These are phyloP conservation scores for Tolypocladium amazonense DNA, from an alignment of 2,329 filamentous ascomycete genomes.

Conservation along the genomic window DNA sequence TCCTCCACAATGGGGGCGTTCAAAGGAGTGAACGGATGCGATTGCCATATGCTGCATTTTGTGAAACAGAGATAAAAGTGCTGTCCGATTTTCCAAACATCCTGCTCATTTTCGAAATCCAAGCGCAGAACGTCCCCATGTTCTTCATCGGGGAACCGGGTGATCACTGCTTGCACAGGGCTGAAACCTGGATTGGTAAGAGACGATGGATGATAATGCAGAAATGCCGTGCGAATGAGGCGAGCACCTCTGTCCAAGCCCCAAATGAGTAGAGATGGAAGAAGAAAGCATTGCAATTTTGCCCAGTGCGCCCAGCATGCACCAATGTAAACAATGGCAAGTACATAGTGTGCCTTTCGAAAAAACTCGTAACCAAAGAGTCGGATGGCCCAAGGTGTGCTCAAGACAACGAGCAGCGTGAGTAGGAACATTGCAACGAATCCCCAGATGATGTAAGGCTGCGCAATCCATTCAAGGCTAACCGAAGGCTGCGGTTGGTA, in stretches of 20 bases:
- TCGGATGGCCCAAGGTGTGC: slow-evolving; percentile 45
- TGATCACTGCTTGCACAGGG: slow-evolving; percentile 33
- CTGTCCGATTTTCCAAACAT: slow-evolving; percentile 54
- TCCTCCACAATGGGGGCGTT: slow-evolving; percentile 35
- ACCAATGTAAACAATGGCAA: slow-evolving; percentile 65
- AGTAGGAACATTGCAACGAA: slow-evolving; percentile 57
- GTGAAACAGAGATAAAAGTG: slow-evolving; percentile 64
- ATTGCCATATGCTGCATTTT: slow-evolving; percentile 58
- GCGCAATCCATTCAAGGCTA: slow-evolving; percentile 44
- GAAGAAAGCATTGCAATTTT: slow-evolving; percentile 56
- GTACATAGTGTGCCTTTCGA: slow-evolving; percentile 61
- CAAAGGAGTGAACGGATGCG: slow-evolving; percentile 59
- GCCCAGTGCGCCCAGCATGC: slow-evolving; percentile 69
- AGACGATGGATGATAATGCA: slow-evolving; percentile 47
- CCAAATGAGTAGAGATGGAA: slow-evolving; percentile 55
- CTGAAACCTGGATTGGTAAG: slow-evolving; percentile 39
- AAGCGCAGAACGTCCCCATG: slow-evolving; percentile 54
- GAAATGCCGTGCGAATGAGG: slow-evolving; percentile 42
- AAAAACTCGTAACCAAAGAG: slow-evolving; percentile 69
- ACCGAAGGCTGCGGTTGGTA: slow-evolving; percentile 62
- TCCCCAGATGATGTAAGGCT: slow-evolving; percentile 65
- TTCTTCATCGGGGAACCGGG: slow-evolving; percentile 41
- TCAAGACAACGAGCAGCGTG: slow-evolving; percentile 48
- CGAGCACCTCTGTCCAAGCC: slow-evolving; percentile 52
- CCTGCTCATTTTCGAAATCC: slow-evolving; percentile 52